Base-by-base conservation (phyloP, 352 stramenopile genomes). In the Pythium sp. region DNA sequence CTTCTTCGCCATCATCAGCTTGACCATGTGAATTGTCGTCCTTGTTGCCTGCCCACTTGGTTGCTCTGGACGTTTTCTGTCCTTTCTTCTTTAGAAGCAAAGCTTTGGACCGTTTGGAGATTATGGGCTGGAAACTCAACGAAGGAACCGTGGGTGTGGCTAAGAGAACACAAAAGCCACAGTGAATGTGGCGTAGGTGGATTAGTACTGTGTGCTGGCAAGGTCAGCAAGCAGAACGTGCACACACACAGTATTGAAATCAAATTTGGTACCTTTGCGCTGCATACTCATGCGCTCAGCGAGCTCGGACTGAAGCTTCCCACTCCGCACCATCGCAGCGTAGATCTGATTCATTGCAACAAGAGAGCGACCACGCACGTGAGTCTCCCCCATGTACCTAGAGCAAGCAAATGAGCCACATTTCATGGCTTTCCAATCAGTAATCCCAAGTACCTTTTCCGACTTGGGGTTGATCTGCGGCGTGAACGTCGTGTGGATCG, bases 381-480 rank as follows among this genome's bases (percentile, higher is more conserved):
- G 24, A 58, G 49, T 56, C 49, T 47, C 38, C 5, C 38, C 14
- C 38, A 20, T 18, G 38, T 8, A 20, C 38, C 38, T 1, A 47
- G 38, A 32, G 38, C 38, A 47, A 18, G 41, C 5, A 49, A n/a
- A n/a, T 5, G 41, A 49, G 41, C 41, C 41, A 49, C 41, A 6
- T 49, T 49, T 20, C 12, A 9, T 0, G 15, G 41, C 4, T n/a
- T 49, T 22, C 15, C 41, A 18, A 47, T 20, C 15, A 14, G 38
- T 7, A 18, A 47, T 47, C 38, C 51, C 5, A 28, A 7, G 0
- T 41, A 87, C 81, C 70, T 83, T 77, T 18, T 75, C 62, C 0
- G 82, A 88, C 32, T 74, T 76, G 2, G 72, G 46, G 47, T 90
- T 90, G 62, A 88, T 79, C 28, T 63, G 70, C 20, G 82, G 82